These are phyloP conservation scores for Helminthosporium solani DNA, from an alignment of 2,329 filamentous ascomycete genomes.

Conservation along the genomic window DNA sequence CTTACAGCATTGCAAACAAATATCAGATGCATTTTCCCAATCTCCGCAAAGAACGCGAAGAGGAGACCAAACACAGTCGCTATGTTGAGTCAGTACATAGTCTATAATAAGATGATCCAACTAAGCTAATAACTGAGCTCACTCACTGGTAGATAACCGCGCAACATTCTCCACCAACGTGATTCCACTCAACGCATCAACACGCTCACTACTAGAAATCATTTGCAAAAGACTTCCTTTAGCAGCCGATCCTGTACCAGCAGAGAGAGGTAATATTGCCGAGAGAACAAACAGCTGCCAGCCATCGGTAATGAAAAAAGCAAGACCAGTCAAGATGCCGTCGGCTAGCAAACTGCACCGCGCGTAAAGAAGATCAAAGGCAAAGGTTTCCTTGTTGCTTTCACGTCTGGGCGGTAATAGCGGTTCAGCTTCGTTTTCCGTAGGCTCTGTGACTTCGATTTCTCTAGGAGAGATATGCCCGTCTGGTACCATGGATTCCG, in stretches of 20 bases:
- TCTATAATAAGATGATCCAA: no score
- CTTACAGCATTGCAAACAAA: conserved; percentile 65
- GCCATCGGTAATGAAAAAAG: conserved; percentile 60
- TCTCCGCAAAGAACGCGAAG: conserved; percentile 63
- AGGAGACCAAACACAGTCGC: conserved; percentile 67
- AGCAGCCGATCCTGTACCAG: conserved; percentile 67
- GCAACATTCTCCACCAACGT: conserved; percentile 71
- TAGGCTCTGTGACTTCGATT: conserved; percentile 48
- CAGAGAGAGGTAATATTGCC: conserved; percentile 65
- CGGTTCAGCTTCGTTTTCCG: conserved; percentile 54
- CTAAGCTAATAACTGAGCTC: conserved; percentile 12
- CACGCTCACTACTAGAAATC: conserved; percentile 61
- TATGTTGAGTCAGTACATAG: conserved; percentile 5
- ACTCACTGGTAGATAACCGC: conserved; percentile 55
- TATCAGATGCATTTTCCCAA: conserved; percentile 61
- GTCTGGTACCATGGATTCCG: conserved; percentile 14
- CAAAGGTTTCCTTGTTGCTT: conserved; percentile 51
- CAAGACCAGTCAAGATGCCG: conserved; percentile 62
- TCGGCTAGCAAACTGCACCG: conserved; percentile 66
- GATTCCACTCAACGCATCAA: conserved; percentile 68
- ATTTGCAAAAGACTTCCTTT: conserved; percentile 74
- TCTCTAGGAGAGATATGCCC: conserved; percentile 30
- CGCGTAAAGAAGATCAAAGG: conserved; percentile 68
- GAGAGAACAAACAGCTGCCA: conserved; percentile 72
- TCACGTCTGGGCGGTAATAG: conserved; percentile 29